These are phyloP conservation scores for Sicyos baderoa DNA, from an alignment of 306 rosid species.

Conservation along the genomic window DNA sequence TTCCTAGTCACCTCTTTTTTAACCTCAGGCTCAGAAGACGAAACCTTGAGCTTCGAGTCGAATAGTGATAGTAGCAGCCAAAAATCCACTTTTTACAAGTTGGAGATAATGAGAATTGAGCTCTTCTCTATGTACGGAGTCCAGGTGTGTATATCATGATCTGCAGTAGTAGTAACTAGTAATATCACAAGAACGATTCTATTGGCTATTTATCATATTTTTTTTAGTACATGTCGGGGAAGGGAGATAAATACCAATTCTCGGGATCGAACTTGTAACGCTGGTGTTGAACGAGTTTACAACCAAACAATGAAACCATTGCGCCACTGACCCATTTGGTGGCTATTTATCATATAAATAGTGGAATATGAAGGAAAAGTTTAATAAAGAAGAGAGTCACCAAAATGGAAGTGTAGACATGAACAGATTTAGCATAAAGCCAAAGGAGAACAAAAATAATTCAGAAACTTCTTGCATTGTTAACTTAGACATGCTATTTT, in stretches of 20 bases:
- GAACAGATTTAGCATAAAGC: background rate
- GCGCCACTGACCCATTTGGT: too few relatives aligned
- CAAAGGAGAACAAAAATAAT: background rate
- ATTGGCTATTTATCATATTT: background rate
- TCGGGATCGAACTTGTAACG: too few relatives aligned
- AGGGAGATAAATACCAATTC: too few relatives aligned
- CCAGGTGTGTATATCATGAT: constrained; percentile 58
- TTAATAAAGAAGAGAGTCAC: background rate
- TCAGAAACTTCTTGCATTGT: background rate
- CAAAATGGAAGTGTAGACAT: background rate
- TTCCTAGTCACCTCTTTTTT: background rate
- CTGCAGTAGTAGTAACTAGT: background rate
- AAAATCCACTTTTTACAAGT: constrained; percentile 47
- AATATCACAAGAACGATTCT: background rate
- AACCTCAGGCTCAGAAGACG: constrained; percentile 32
- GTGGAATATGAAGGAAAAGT: background rate
- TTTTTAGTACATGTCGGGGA: too few relatives aligned
- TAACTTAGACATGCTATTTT: background rate
- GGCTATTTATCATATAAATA: background rate
- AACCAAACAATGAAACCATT: too few relatives aligned
- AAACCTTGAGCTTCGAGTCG: constrained; percentile 30
- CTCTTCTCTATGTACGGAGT: constrained; percentile 71
- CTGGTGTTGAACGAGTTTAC: too few relatives aligned
- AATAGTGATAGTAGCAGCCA: constrained; percentile 30
- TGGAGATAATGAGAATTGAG: constrained; percentile 72